phyloP scores from a whole-genome alignment of 352 stramenopile species.

The Phytophthora uliginosa region DNA sequence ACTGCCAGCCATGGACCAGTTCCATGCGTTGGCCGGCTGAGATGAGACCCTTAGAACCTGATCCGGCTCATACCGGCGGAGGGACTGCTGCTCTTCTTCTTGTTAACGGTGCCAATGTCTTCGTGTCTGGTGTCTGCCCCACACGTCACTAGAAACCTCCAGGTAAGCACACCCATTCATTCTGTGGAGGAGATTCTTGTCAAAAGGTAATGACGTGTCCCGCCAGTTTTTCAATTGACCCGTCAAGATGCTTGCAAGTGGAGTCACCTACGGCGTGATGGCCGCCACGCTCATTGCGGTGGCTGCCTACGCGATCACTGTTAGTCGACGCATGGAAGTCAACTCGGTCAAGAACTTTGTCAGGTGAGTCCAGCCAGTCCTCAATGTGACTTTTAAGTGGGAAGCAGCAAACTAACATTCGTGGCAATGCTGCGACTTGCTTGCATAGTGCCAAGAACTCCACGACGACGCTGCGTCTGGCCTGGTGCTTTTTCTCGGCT shows the following conservation, averaged over 20 bases:
- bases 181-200: neutral
- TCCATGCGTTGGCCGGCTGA: conserved; percentile 62
- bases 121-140: conserved; percentile 8
- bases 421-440: neutral
- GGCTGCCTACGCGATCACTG: conserved; percentile 69
- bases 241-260: conserved; percentile 55
- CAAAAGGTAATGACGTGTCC: neutral
- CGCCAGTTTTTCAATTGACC: neutral
- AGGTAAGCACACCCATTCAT: conserved; percentile 13
- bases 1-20: conserved; percentile 54
- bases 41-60: conserved; percentile 76
- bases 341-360: conserved; percentile 72
- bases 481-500: conserved; percentile 77
- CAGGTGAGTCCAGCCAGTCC: conserved; percentile 38
- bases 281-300: conserved; percentile 71
- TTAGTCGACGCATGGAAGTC: conserved; percentile 66
- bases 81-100: conserved; percentile 55
- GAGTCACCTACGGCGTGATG: conserved; percentile 67
- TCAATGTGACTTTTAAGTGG: neutral
- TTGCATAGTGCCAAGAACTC: conserved; percentile 65
- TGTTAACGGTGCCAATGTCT: conserved; percentile 43
- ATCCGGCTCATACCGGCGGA: conserved; percentile 74
- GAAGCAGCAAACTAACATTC: conserved; percentile 2
- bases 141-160: conserved; percentile 7
- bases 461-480: conserved; percentile 54